phyloP scores from a whole-genome alignment of 2,329 filamentous ascomycete genomes.

The Fusarium succisae region DNA sequence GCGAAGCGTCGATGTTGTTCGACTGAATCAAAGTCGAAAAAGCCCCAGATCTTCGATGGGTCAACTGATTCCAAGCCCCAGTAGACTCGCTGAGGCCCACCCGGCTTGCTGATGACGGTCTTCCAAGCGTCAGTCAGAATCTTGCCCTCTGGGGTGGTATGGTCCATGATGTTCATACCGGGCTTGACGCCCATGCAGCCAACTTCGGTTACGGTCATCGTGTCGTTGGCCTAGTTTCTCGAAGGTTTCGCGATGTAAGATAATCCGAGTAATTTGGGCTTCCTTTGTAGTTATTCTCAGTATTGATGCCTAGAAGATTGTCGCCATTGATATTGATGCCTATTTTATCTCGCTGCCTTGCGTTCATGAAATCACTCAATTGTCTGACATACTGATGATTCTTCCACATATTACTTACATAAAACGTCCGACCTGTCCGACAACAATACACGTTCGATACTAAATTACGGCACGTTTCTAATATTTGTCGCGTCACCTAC shows the following conservation, averaged over 20 bases:
- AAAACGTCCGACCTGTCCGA: no score
- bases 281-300: neutral
- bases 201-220: constrained; percentile 15
- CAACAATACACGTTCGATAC: no score
- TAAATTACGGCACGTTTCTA: no score
- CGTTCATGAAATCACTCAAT: no score
- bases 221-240: neutral
- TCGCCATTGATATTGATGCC: neutral
- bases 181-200: constrained; percentile 15
- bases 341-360: neutral
- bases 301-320: neutral
- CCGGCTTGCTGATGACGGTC: neutral
- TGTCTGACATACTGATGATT: no score
- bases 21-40: constrained; percentile 21
- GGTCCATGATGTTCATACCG: constrained; percentile 3
- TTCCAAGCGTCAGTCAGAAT: neutral
- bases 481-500: no score
- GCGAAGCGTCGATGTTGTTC: constrained; percentile 12
- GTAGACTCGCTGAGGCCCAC: neutral
- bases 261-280: neutral
- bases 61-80: constrained; percentile 8
- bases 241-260: fast-evolving
- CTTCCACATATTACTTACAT: no score
- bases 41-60: constrained; percentile 2
- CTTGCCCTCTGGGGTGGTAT: neutral